Conservation (phyloP, 2,329 filamentous ascomycete species). For the Trichoderma guizhouense region DNA sequence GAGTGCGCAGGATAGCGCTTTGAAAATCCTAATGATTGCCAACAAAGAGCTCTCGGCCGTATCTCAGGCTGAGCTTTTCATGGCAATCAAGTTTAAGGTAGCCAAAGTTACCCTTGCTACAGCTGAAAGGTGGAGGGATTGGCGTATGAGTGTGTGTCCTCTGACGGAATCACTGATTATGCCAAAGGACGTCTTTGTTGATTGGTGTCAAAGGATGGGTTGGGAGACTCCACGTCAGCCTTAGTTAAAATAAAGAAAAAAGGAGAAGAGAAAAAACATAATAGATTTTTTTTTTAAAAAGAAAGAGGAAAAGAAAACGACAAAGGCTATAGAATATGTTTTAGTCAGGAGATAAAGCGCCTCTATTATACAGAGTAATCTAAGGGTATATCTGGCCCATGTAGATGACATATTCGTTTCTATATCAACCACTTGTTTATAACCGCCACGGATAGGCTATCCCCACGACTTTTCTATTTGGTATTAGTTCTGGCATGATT, state of each 20-base stretch:
- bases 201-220: background rate
- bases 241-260: background rate
- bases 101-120: background rate
- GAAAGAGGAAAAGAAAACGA: background rate
- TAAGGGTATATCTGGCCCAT: background rate
- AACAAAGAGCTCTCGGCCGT: background rate
- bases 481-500: background rate
- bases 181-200: background rate
- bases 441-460: constrained; percentile 6
- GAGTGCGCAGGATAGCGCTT: background rate
- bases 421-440: background rate
- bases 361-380: background rate
- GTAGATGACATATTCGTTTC: background rate
- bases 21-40: background rate
- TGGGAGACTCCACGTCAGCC: background rate
- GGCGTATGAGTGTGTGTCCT: background rate
- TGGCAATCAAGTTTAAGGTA: constrained; percentile 1
- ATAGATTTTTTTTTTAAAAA: background rate
- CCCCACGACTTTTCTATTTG: background rate
- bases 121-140: background rate
- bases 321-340: background rate
- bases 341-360: background rate
- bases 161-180: background rate
- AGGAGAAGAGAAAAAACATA: background rate
- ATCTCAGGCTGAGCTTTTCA: constrained; percentile 7